Percentiles rank a stretch among this genome's conserved stretches.
Conservation (phyloP, 768 basidiomycete species). For the Auricularia sp. region DNA sequence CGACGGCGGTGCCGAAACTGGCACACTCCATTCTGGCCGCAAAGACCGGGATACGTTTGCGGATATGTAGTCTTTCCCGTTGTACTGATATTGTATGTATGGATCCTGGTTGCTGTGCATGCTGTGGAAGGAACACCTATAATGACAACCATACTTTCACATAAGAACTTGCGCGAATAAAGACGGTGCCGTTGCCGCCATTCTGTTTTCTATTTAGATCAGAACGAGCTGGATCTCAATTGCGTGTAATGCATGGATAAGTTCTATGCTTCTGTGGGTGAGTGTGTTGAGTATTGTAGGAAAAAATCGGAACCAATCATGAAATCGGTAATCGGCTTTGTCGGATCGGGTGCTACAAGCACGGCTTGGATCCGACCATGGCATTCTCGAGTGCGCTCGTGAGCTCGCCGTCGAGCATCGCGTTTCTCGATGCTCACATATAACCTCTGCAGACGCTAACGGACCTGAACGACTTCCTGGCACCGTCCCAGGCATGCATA, state of each 20-base stretch:
- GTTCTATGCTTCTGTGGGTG: background rate
- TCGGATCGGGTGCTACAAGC: background rate
- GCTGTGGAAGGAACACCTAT: too few species aligned
- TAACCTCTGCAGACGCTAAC: conserved; percentile 56
- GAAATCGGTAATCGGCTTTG: background rate
- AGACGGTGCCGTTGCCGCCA: too few species aligned
- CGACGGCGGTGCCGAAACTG: background rate
- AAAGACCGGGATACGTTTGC: background rate
- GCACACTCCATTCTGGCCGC: background rate
- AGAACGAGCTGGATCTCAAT: too few species aligned
- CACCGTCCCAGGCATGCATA: conserved; percentile 93
- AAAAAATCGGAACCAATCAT: background rate
- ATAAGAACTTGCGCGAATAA: too few species aligned
- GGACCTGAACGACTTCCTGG: conserved; percentile 94
- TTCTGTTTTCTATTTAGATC: too few species aligned
- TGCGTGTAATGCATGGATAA: background rate
- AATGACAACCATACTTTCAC: too few species aligned
- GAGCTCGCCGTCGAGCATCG: conserved; percentile 19
- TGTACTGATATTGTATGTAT: too few species aligned
- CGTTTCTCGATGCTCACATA: conserved; percentile 4
- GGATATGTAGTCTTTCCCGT: too few species aligned
- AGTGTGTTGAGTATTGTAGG: background rate
- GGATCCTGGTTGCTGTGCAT: too few species aligned
- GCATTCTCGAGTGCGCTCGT: conserved; percentile 82
- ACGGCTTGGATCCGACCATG: conserved; percentile 32